Evolutionary conservation across 768 basidiomycete species (phyloP), one percentile per base, ranked within the genome.

Genomic region (Leccinum arenicola): DNA sequence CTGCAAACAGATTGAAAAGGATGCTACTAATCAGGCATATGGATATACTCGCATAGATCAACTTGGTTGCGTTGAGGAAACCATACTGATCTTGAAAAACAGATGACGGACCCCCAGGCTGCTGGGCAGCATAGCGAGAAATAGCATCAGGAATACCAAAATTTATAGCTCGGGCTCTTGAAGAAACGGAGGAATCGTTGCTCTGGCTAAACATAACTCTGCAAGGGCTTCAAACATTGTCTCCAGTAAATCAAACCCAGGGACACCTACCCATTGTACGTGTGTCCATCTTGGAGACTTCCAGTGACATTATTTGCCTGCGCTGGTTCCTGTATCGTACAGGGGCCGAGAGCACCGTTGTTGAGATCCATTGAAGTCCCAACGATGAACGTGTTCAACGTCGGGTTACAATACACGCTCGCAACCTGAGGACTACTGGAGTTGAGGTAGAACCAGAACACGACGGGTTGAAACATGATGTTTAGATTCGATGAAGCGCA

Each of bases 361-460:
- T 74, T 78, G 14, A 86, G 73, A 58, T 77, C 73, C 36, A 78
- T 77, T 0, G 71, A 73, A 0, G 79, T 81, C 8, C 62, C 64
- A 23, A 86, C 78, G 56, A 77, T 67, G 60, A 75, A 79, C 2
- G 77, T 67, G 4, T 70, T 60, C 50, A 89, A 79, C 2, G 68
- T 74, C 4, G 87, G 86, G 11, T 70, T 62, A 65, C 88, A 89
- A 61, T 88, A 87, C 7, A 88, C 77, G 3, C 78, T 77, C 54
- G 77, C 75, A 1, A 78, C 81, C 58, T 83, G 74, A 12, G 74
- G 68, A 23, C 61, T 72, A 17, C 69, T 64, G 51, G 67, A 64
- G 48, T 75, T 67, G 31, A 81, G 75, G 67, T 78, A 87, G 67
- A 70, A 87, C 86, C 87, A 89, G 64, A 88, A 89, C 74, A 88